A percentile compares a stretch with the other conserved stretches of the same genome.
Conservation (phyloP, 495 filamentous ascomycete genomes). For the Penicillium paxilli region DNA sequence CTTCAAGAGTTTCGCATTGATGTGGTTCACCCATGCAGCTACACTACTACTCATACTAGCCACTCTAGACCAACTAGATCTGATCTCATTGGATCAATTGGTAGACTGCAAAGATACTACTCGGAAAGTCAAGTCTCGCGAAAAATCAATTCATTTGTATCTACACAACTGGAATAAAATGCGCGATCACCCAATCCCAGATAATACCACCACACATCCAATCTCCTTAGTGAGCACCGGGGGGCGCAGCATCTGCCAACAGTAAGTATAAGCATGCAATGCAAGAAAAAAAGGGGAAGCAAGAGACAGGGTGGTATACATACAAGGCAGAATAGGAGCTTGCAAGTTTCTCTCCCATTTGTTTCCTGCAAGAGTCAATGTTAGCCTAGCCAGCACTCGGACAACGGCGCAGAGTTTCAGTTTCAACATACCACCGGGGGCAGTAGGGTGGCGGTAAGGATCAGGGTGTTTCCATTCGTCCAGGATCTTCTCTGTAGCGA, state of each 20-base stretch:
- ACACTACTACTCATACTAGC: too few species aligned
- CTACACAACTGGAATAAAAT: background rate
- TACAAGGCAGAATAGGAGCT: constrained; percentile 74
- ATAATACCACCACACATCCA: background rate
- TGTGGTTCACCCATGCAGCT: too few species aligned
- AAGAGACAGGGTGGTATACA: too few species aligned
- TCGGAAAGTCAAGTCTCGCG: background rate
- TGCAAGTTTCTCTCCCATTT: constrained; percentile 96
- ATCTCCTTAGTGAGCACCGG: constrained; percentile 17
- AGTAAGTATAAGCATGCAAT: too few species aligned
- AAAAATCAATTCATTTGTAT: background rate
- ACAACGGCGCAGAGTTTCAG: background rate
- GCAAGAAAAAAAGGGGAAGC: too few species aligned
- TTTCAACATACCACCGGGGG: constrained; percentile 81
- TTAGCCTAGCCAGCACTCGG: constrained; percentile 11
- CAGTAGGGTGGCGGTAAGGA: constrained; percentile 82
- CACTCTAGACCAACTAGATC: too few species aligned
- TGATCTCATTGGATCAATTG: too few species aligned
- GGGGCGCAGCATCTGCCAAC: constrained; percentile 17
- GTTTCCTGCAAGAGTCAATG: constrained; percentile 63
- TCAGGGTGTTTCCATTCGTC: constrained; percentile 98
- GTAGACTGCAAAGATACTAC: background rate
- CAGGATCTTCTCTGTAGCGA: constrained; percentile 83
- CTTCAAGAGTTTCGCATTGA: too few species aligned
- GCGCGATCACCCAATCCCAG: background rate